phyloP scores from a whole-genome alignment of 169 alveolate genomes.

The Hepatocystis sp. region DNA sequence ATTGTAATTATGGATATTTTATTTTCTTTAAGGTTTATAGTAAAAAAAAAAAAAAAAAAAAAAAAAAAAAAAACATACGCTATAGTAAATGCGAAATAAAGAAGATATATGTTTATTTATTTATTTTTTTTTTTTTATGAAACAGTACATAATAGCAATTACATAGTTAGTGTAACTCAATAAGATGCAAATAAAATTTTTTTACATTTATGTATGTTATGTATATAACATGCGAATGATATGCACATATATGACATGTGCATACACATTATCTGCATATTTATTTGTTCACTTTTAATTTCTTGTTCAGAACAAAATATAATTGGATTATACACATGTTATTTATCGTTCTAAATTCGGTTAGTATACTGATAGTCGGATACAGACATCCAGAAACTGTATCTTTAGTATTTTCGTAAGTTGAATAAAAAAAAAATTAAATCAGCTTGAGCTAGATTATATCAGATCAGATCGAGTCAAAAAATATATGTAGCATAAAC shows the following conservation, averaged over 20 bases:
- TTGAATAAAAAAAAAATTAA: conserved; percentile 2
- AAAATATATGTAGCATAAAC: too few species aligned
- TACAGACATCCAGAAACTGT: conserved; percentile 20
- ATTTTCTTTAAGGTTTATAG: conserved; percentile 77
- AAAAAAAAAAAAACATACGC: conserved; percentile 3
- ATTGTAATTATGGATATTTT: conserved; percentile 78
- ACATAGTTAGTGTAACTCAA: too few species aligned
- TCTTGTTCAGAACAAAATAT: conserved; percentile 74
- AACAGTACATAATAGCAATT: too few species aligned
- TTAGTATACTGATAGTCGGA: conserved; percentile 48
- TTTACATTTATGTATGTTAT: too few species aligned
- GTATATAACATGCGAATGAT: too few species aligned
- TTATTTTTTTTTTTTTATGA: too few species aligned
- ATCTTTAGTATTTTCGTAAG: conserved; percentile 78
- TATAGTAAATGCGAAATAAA: too few species aligned
- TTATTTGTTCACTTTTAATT: neutral
- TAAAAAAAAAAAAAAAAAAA: neutral
- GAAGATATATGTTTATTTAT: too few species aligned
- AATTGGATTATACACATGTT: conserved; percentile 78
- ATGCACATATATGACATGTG: too few species aligned
- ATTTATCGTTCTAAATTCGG: conserved; percentile 70
- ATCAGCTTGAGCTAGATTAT: too few species aligned
- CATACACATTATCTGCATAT: neutral
- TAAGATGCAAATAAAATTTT: too few species aligned
- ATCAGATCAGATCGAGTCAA: too few species aligned